phyloP scores from a whole-genome alignment of 2,329 filamentous ascomycete genomes.

The Drechslerella stenobrocha region DNA sequence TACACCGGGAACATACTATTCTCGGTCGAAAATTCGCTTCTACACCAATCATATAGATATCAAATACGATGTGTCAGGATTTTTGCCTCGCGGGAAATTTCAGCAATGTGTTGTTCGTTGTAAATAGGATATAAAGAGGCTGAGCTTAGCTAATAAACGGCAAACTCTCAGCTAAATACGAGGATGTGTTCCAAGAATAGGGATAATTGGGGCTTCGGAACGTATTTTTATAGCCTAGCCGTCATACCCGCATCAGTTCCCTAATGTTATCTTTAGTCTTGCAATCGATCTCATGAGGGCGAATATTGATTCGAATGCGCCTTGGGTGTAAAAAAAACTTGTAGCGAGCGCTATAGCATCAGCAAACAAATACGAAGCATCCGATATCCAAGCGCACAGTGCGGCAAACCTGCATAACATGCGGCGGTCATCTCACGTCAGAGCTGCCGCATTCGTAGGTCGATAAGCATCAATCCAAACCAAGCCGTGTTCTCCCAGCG shows the following conservation, averaged over 20 bases:
- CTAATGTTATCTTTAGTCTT: no score
- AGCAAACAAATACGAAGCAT: no score
- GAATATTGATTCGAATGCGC: no score
- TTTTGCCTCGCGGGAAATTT: conserved; percentile 2
- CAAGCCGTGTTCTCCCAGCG: no score
- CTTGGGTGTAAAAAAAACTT: no score
- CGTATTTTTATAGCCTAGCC: conserved; percentile 9
- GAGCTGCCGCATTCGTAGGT: no score
- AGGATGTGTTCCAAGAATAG: conserved; percentile 47
- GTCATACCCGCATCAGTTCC: conserved; percentile 16
- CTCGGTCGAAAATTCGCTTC: background rate
- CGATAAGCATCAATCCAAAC: no score
- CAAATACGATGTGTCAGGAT: conserved; percentile 17
- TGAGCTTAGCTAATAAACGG: conserved; percentile 45
- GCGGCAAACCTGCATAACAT: background rate
- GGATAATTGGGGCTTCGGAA: conserved; percentile 32
- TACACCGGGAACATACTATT: conserved; percentile 6
- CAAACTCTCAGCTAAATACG: conserved; percentile 28
- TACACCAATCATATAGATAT: conserved; percentile 17
- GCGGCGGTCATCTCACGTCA: background rate
- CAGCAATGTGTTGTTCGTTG: conserved; percentile 46
- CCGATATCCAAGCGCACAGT: background rate
- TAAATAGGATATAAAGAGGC: conserved; percentile 25
- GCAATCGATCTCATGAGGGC: no score
- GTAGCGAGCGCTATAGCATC: no score